Evolutionary conservation across 495 filamentous ascomycete genomes (phyloP).

Genomic region (Pyronema domesticum): DNA sequence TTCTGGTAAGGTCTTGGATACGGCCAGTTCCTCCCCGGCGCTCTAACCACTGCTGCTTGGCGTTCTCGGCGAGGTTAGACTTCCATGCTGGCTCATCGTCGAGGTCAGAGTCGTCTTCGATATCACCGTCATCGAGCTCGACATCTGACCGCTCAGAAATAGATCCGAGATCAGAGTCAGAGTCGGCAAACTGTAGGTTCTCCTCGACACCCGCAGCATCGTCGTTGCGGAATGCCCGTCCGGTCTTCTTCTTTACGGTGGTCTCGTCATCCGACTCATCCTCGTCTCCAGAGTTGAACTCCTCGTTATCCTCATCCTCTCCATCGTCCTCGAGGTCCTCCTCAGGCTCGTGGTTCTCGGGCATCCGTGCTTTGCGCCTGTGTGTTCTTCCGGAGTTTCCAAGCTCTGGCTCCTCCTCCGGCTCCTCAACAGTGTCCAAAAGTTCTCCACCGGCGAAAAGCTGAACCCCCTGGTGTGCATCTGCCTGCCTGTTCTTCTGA

Average conservation of each 20-base stretch:
- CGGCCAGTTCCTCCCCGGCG: slow-evolving; percentile 43
- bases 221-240: slow-evolving; percentile 36
- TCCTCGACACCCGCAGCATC: slow-evolving; percentile 30
- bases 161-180: slow-evolving; percentile 87
- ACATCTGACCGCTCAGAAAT: slow-evolving; percentile 49
- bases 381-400: slow-evolving; percentile 46
- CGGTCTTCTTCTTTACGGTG: slow-evolving; percentile 33
- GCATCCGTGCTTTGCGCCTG: slow-evolving; percentile 45
- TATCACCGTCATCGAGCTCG: slow-evolving; percentile 41
- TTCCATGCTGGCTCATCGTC: slow-evolving; percentile 63
- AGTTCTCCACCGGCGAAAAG: slow-evolving; percentile 64
- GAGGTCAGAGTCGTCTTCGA: slow-evolving; percentile 32
- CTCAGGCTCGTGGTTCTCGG: slow-evolving; percentile 37
- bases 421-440: slow-evolving; percentile 43
- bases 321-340: slow-evolving; percentile 36
- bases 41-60: slow-evolving; percentile 49
- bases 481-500: slow-evolving; percentile 70
- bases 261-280: slow-evolving; percentile 40
- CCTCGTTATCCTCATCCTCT: slow-evolving; percentile 38
- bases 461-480: slow-evolving; percentile 59
- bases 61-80: slow-evolving; percentile 60
- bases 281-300: slow-evolving; percentile 39
- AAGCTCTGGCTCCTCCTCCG: slow-evolving; percentile 29
- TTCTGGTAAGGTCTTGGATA: slow-evolving; percentile 57
- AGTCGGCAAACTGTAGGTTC: slow-evolving; percentile 77